Evolutionary conservation across 108 stramenopile genomes (phyloP), one percentile per base, ranked within the genome.

Genomic region (Pseudonitzschia multistriata): DNA sequence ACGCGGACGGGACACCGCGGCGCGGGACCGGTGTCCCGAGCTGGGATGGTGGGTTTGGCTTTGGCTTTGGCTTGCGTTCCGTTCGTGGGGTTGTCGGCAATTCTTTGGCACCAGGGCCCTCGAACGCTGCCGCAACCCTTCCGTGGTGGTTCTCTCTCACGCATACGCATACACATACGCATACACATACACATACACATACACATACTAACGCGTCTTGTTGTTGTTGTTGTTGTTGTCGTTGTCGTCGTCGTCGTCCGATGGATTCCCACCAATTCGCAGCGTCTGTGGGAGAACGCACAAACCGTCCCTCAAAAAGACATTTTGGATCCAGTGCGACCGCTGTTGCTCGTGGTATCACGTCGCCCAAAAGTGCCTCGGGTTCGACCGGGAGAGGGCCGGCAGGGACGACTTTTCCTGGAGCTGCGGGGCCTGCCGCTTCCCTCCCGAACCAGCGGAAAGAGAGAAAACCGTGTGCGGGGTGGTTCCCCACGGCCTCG

Each of bases 311-410:
- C 60, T 15, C 37, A 36, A 5, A 28, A 50, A 67, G 67, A 81
- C 82, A 15, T 87, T 84, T 81, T 87, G 86, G 86, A 61, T 87
- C 10, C 86, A 84, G 62, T 87, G 86, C 56, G 83, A 82, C 35
- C 49, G 36, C 11, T 87, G 86, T 42, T 70, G 79, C 25, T 68
- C 83, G 27, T 87, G 86, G 86, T 79, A 81, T 62, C 76, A 87
- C 73, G 80, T 76, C 37, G 66, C 80, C 0, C 31, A 52, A 33
- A 69, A 74, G 57, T 87, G 86, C 49, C 67, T 87, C 39, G 86
- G 86, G 5, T 87, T 87, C 61, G 48, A 60, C 50, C 59, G 68
- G 49, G 25, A 73, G 30, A 67, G 49, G 34, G 86, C 86, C 1
- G 24, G 24, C 25, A 2, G 22, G 7, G 61, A 82, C 17, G 62